Percentiles rank a stretch among this genome's conserved stretches.
Conservation (phyloP, 371 early-diverging fungal genomes). For the Apophysomyces trapeziformis region DNA sequence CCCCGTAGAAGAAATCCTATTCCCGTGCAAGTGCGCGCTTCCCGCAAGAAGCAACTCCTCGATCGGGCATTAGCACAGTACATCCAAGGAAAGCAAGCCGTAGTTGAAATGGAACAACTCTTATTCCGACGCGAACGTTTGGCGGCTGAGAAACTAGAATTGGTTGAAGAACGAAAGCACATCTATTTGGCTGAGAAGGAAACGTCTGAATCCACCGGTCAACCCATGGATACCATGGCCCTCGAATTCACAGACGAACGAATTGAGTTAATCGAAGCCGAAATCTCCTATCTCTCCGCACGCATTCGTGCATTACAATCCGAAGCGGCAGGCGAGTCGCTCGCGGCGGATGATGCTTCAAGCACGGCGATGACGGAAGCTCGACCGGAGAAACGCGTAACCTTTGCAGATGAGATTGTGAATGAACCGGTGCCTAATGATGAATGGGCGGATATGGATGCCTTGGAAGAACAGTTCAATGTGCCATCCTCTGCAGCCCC, state of each 20-base stretch:
- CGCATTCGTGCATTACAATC: slow-evolving; percentile 74
- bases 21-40: slow-evolving; percentile 45
- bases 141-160: slow-evolving; percentile 71
- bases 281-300: slow-evolving; percentile 77
- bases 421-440: slow-evolving; percentile 26
- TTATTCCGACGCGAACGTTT: slow-evolving; percentile 62
- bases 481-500: slow-evolving; percentile 58
- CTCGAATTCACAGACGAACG: slow-evolving; percentile 81
- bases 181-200: slow-evolving; percentile 69
- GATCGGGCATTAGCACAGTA: slow-evolving; percentile 60
- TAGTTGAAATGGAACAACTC: slow-evolving; percentile 56
- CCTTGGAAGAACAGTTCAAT: slow-evolving; percentile 58
- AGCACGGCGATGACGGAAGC: slow-evolving; percentile 29
- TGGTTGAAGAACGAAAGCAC: slow-evolving; percentile 72
- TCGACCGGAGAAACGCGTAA: slow-evolving; percentile 44
- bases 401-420: slow-evolving; percentile 54
- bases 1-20: slow-evolving; percentile 44
- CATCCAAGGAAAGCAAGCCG: slow-evolving; percentile 58
- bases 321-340: slow-evolving; percentile 65
- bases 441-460: slow-evolving; percentile 51
- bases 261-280: slow-evolving; percentile 82
- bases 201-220: slow-evolving; percentile 53
- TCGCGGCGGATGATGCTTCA: slow-evolving; percentile 56
- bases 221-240: slow-evolving; percentile 58
- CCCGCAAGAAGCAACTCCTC: slow-evolving; percentile 64